Evolutionary conservation across 1,284 basidiomycete genomes (phyloP), one percentile per base, ranked within the genome.

Genomic region (Schizophyllum amplum): DNA sequence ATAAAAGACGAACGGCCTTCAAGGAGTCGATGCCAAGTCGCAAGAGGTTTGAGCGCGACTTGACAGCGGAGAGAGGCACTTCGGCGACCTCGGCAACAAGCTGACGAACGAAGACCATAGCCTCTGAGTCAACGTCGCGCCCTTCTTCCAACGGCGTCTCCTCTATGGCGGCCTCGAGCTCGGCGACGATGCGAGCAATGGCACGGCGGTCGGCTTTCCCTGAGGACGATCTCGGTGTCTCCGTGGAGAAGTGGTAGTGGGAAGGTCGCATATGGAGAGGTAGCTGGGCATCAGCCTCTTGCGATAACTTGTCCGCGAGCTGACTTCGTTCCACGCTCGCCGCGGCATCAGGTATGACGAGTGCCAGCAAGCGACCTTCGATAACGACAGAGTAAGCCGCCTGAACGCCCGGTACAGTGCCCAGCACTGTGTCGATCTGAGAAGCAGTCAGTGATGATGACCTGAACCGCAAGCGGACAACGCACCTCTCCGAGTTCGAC

Each of bases 401-500:
- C 27, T 46, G 51, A 5, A 58, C 53, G 17, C 50, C 57, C 25
- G 50, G 21, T 20, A 58, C 54, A 25, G 54, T 23, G 20, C 25
- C 47, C 53, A 58, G 33, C 0, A 55, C 53, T 23, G 54, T 13
- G 50, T 58, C 57, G 25, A 58, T 58, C 49, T 58, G 48, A 21
- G 24, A 24, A 20, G 21, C 20, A 23, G 5, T 55, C n/a, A 26
- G 33, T 17, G 33, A 13, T 9, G 2, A 2, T 9, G 3, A 42
- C 33, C 2, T 9, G 2, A 9, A 3, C 15, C 50, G 24, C n/a
- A 51, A 51, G n/a, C 9, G 4, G 24, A n/a, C 20, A 11, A 52
- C 55, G 50, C 49, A 55, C 55, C 55, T 55, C 57, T n/a, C 57
- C 57, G 24, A 58, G 47, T 26, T 58, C 57, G 4, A 58, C 57